Conservation (phyloP, 2,329 filamentous ascomycete genomes). For the Hypoxylon sp. region DNA sequence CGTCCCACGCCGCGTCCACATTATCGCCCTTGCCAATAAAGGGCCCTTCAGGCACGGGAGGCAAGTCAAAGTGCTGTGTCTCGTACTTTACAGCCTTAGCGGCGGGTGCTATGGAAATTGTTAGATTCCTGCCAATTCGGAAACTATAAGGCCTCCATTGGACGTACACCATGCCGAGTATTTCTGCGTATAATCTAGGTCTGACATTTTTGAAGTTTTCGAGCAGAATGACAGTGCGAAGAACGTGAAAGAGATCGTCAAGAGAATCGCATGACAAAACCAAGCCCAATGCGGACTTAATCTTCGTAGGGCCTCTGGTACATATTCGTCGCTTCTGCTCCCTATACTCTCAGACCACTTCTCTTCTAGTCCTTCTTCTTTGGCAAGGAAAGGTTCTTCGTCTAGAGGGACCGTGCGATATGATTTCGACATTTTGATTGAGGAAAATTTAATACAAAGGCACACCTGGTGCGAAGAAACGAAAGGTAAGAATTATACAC, state of each 20-base stretch:
- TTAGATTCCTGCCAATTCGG: constrained; percentile 5
- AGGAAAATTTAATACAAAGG: constrained; percentile 40
- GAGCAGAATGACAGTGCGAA: constrained; percentile 60
- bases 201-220: constrained; percentile 55
- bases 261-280: constrained; percentile 58
- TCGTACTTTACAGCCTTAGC: constrained; percentile 65
- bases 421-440: constrained; percentile 53
- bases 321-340: constrained; percentile 32
- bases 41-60: constrained; percentile 62
- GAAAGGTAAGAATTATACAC: constrained; percentile 30
- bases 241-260: constrained; percentile 59
- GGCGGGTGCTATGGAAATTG: constrained; percentile 60
- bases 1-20: constrained; percentile 71
- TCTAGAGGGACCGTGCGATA: constrained; percentile 58
- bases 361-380: constrained; percentile 47
- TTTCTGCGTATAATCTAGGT: constrained; percentile 55
- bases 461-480: constrained; percentile 53
- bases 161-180: constrained; percentile 65
- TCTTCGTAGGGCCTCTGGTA: constrained; percentile 40
- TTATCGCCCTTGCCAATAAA: constrained; percentile 70
- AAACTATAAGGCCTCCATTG: background rate
- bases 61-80: constrained; percentile 65
- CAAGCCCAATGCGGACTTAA: constrained; percentile 58
- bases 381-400: constrained; percentile 57
- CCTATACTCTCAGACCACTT: constrained; percentile 48